phyloP scores from a whole-genome alignment of 129 eudicot species.

The Smallanthus sonchifolius region DNA sequence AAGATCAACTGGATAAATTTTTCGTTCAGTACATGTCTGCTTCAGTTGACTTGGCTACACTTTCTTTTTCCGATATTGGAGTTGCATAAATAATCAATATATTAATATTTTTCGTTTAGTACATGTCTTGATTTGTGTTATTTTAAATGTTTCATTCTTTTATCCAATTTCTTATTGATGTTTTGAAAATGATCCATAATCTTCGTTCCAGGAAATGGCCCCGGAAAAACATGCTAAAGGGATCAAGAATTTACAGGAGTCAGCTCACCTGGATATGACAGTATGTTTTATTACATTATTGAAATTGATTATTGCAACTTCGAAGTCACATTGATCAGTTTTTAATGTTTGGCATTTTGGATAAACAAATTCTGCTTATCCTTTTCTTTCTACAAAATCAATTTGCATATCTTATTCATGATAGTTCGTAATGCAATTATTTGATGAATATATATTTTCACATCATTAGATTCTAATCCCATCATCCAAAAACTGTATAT shows the following conservation, averaged over 20 bases:
- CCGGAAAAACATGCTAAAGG: slow-evolving; percentile 86
- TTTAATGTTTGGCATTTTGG: background rate
- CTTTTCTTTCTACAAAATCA: too few species aligned
- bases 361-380: background rate
- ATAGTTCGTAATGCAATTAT: too few species aligned
- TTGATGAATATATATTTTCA: too few species aligned
- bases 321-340: background rate
- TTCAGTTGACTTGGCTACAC: background rate
- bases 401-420: too few species aligned
- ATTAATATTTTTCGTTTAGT: background rate
- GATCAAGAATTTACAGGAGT: slow-evolving; percentile 73
- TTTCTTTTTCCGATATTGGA: background rate
- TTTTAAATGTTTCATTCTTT: background rate
- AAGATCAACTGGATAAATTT: too few species aligned
- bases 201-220: slow-evolving; percentile 66
- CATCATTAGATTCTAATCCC: too few species aligned
- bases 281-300: slow-evolving; percentile 32
- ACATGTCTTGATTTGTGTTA: background rate
- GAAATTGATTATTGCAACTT: background rate
- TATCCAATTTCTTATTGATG: background rate
- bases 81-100: background rate
- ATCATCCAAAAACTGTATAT: too few species aligned
- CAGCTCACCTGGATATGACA: slow-evolving; percentile 92
- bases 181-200: background rate
- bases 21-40: background rate